These are phyloP conservation scores for Entamoeba invadens DNA, from an alignment of 208 protist genomes.

Conservation along the genomic window DNA sequence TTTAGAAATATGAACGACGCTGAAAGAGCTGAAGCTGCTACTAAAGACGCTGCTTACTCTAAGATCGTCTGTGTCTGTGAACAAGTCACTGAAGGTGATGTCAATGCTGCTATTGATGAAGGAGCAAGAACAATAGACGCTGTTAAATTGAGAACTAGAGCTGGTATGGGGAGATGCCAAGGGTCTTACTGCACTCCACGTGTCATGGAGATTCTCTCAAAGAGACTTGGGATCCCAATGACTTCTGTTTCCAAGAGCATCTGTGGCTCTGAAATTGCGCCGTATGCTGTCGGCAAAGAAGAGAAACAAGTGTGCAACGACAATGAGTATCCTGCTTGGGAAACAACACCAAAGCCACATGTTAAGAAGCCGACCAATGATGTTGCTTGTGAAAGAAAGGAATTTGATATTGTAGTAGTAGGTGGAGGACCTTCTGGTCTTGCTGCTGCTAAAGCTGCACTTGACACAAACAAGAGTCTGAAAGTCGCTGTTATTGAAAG, in stretches of 20 bases:
- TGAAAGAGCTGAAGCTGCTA: background rate
- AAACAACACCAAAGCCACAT: background rate
- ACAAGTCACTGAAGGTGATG: slow-evolving; percentile 17
- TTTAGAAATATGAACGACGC: background rate
- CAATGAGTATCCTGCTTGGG: background rate
- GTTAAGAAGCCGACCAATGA: background rate
- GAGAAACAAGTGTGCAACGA: background rate
- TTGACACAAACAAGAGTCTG: background rate
- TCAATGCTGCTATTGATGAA: slow-evolving; percentile 18
- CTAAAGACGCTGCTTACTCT: background rate
- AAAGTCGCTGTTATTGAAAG: slow-evolving; percentile 10
- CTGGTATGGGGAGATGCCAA: slow-evolving; percentile 20
- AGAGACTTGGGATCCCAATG: background rate
- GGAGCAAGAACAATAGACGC: slow-evolving; percentile 9
- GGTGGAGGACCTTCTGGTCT: slow-evolving; percentile 23
- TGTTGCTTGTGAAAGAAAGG: background rate
- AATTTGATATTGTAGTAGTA: slow-evolving; percentile 19
- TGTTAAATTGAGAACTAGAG: slow-evolving; percentile 12
- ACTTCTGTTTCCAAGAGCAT: background rate
- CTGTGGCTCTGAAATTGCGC: background rate
- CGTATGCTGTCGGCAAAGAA: background rate
- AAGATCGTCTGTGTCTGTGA: slow-evolving; percentile 25
- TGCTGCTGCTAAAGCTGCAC: slow-evolving; percentile 5
- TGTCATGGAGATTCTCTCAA: slow-evolving; percentile 7
- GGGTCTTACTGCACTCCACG: slow-evolving; percentile 11